Base-by-base conservation (phyloP, 306 rosid genomes). In the Spatholobus suberectus region DNA sequence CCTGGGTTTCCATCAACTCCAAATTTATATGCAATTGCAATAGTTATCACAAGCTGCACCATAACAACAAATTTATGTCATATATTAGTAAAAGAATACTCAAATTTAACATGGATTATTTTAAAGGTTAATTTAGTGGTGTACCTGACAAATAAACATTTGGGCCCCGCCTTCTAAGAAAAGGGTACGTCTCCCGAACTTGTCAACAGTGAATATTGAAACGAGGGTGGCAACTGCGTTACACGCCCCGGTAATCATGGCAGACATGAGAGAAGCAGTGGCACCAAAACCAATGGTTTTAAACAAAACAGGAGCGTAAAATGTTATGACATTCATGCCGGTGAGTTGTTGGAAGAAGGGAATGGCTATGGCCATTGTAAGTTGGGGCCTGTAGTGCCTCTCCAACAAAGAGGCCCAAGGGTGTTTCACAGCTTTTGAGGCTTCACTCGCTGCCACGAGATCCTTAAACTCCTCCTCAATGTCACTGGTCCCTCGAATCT, bases 271-370 rank as follows among this genome's bases (percentile, higher is more conserved):
- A 8, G 72, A 66, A 34, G 72, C 72, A 17, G 1, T 34, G 26
- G 47, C 27, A 35, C 72, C 72, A 66, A 66, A 66, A 8, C 72
- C 72, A 4, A 66, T 66, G 46, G 72, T 66, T 35, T 66, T 67
- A 3, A 67, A 67, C 49, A 37, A 35, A 65, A 65, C 71, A n/a
- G 47, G 71, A n/a, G 71, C 71, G 1, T 65, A 65, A 1, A 65
- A 65, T 1, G 13, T 4, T 0, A 65, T 65, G 1, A 65, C 71
- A n/a, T 65, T 65, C 71, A 65, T 65, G 46, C 71, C 47, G 7
- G 47, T 65, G 12, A 65, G 47, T 65, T 65, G 71, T 4, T 65
- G 71, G 7, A 65, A 65, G 15, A 65, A 65, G 4, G 46, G 71
- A 35, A 65, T 65, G 7, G 15, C 47, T 7, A 65, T 35, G 17